Evolutionary conservation across 352 stramenopile species (phyloP).

Genomic region (Globisporangium nodosum): DNA sequence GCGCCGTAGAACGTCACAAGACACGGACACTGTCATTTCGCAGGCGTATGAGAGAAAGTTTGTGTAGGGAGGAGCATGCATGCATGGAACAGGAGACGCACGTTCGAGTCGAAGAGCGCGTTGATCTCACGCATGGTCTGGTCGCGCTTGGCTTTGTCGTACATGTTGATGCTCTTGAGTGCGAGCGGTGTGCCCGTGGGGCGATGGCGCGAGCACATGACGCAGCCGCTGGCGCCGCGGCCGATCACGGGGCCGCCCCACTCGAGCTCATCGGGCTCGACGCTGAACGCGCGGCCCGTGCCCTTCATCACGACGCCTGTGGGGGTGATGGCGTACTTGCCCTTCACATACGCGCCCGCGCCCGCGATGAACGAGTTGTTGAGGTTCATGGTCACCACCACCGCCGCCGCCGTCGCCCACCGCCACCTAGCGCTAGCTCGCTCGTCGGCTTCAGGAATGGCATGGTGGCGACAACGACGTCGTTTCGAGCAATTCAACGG

Average conservation of each 20-base stretch:
- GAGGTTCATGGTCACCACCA: slow-evolving; percentile 33
- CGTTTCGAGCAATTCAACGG: neutral
- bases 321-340: slow-evolving; percentile 73
- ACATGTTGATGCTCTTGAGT: slow-evolving; percentile 89
- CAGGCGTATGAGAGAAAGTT: neutral
- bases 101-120: slow-evolving; percentile 76
- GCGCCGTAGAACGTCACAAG: slow-evolving; percentile 90
- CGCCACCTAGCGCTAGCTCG: no score
- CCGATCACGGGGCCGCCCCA: slow-evolving; percentile 73
- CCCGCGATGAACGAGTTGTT: slow-evolving; percentile 76
- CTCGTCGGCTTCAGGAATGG: no score
- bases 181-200: slow-evolving; percentile 75
- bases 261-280: slow-evolving; percentile 73
- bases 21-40: slow-evolving; percentile 38
- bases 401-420: neutral
- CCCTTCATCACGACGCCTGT: slow-evolving; percentile 76
- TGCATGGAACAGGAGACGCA: slow-evolving; percentile 11
- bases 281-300: slow-evolving; percentile 73
- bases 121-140: slow-evolving; percentile 89
- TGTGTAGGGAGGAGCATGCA: neutral
- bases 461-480: no score
- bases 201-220: slow-evolving; percentile 58
- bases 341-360: slow-evolving; percentile 72
- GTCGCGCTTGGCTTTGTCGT: slow-evolving; percentile 77
- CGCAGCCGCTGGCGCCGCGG: slow-evolving; percentile 60